A percentile compares a stretch with the other conserved stretches of the same genome.
These are phyloP conservation scores for Tylopilus rubrobrunneus DNA, from an alignment of 768 basidiomycete genomes.

Conservation along the genomic window DNA sequence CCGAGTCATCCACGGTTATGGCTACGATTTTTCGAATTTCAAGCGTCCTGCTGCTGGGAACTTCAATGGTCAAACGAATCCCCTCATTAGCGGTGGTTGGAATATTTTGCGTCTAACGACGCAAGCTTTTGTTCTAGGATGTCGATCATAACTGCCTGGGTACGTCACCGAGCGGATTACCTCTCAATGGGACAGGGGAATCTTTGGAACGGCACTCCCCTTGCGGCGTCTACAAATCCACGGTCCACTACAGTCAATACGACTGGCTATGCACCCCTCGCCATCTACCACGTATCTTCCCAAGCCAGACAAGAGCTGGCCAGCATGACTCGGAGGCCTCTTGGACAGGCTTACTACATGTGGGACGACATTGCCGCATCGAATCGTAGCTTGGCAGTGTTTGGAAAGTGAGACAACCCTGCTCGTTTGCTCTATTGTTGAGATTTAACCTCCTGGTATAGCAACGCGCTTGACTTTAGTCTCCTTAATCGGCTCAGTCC, in stretches of 20 bases:
- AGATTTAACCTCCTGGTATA: conserved; percentile 30
- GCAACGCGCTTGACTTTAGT: conserved; percentile 83
- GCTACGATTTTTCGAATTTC: conserved; percentile 88
- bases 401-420: conserved; percentile 69
- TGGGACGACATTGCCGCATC: conserved; percentile 80
- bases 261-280: conserved; percentile 59
- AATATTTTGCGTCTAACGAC: conserved; percentile 81
- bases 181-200: conserved; percentile 60
- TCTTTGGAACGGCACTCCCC: conserved; percentile 94
- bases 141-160: conserved; percentile 79
- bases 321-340: conserved; percentile 43
- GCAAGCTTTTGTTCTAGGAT: conserved; percentile 91
- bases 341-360: conserved; percentile 89
- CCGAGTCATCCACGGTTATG: conserved; percentile 94
- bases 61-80: conserved; percentile 83
- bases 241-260: conserved; percentile 67
- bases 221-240: conserved; percentile 80
- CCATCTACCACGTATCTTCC: conserved; percentile 68
- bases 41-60: conserved; percentile 66
- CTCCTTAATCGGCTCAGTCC: conserved; percentile 81
- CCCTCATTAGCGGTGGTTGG: conserved; percentile 74
- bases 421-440: background rate
- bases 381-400: conserved; percentile 84
- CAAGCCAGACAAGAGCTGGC: conserved; percentile 51
- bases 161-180: conserved; percentile 71